Evolutionary conservation across 1,284 basidiomycete species (phyloP).

Genomic region (Cutaneotrichosporon mucoides): DNA sequence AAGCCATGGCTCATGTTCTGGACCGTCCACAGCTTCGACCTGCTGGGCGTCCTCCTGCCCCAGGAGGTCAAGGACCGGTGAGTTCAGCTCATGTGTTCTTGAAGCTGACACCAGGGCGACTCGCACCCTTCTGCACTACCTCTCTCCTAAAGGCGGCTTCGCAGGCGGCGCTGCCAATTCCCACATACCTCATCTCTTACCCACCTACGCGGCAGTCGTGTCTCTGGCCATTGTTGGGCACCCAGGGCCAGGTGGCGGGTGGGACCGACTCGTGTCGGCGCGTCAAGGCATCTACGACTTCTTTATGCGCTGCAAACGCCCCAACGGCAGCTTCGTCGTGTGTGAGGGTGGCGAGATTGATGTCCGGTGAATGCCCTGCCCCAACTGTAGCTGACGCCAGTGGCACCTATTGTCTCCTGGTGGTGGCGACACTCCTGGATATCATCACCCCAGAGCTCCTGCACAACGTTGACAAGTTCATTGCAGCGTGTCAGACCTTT

Average conservation of each 20-base stretch:
- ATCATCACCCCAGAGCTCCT: slow-evolving; percentile 85
- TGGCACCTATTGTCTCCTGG: slow-evolving; percentile 71
- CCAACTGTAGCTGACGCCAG: slow-evolving; percentile 42
- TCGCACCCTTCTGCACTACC: slow-evolving; percentile 65
- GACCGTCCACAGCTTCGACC: slow-evolving; percentile 74
- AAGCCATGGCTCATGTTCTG: slow-evolving; percentile 91
- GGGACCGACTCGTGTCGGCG: slow-evolving; percentile 67
- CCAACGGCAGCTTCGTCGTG: slow-evolving; percentile 91
- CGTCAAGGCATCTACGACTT: slow-evolving; percentile 77
- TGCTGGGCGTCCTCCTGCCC: slow-evolving; percentile 73
- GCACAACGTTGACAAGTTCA: slow-evolving; percentile 51
- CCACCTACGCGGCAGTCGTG: slow-evolving; percentile 85
- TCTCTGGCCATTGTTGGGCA: slow-evolving; percentile 76
- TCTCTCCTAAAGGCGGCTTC: slow-evolving; percentile 82
- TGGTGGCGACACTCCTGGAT: slow-evolving; percentile 67
- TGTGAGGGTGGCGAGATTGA: slow-evolving; percentile 87
- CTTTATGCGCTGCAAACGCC: slow-evolving; percentile 88
- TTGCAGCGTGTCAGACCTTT: slow-evolving; percentile 80
- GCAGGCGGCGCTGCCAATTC: slow-evolving; percentile 72
- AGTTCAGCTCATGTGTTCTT: slow-evolving; percentile 18
- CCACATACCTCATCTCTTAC: slow-evolving; percentile 80
- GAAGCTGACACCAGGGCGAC: slow-evolving; percentile 22
- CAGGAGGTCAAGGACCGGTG: slow-evolving; percentile 67
- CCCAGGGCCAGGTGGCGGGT: slow-evolving; percentile 59
- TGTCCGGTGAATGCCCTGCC: slow-evolving; percentile 60